phyloP scores from a whole-genome alignment of 23 red algal species.

The Agarophyton chilense region DNA sequence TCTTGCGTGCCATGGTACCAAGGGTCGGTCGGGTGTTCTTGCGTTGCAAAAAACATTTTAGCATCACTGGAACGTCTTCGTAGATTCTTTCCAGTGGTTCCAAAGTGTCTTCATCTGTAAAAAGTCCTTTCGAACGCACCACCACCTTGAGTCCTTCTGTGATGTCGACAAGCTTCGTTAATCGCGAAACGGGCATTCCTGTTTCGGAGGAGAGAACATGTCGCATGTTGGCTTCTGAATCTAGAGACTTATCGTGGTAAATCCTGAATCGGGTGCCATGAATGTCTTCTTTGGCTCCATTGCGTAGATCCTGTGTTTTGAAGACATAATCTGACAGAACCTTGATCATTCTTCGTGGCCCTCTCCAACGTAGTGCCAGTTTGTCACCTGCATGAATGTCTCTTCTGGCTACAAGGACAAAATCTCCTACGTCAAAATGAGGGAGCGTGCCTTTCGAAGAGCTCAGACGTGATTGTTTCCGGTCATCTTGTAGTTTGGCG shows the following conservation, averaged over 20 bases:
- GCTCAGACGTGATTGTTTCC: background rate
- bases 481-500: background rate
- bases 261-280: background rate
- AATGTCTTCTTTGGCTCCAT: background rate
- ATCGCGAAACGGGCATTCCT: background rate
- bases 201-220: background rate
- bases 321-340: background rate
- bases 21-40: too few species aligned
- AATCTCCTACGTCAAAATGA: background rate
- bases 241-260: background rate
- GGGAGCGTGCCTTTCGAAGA: background rate
- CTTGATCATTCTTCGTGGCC: background rate
- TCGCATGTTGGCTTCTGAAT: background rate
- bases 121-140: background rate
- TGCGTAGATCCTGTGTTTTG: background rate
- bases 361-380: background rate
- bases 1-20: too few species aligned
- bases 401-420: background rate
- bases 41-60: background rate
- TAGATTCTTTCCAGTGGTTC: background rate
- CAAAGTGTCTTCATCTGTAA: background rate
- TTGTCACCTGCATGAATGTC: background rate
- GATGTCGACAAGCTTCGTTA: background rate
- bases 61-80: background rate
- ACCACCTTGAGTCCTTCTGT: background rate